Percentiles rank a stretch among this genome's conserved stretches.
phyloP scores from a whole-genome alignment of 805 yeast genomes.

The Starmerella powellii region DNA sequence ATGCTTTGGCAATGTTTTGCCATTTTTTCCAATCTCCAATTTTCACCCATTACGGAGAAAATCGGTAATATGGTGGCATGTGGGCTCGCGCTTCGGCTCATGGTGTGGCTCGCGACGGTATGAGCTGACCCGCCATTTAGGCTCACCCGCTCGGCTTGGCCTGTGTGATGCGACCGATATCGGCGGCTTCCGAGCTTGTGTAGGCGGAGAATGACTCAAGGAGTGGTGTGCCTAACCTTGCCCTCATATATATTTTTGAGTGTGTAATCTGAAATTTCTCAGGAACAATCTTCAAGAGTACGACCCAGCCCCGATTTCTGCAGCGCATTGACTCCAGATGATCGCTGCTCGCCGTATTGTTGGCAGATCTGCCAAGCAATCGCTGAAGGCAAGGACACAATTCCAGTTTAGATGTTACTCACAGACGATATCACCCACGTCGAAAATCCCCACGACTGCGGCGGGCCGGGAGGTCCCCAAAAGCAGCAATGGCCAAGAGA shows the following conservation, averaged over 20 bases:
- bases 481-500: constrained; percentile 5
- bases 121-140: no score
- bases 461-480: constrained; percentile 13
- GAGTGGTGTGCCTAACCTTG: background rate
- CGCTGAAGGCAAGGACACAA: background rate
- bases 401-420: constrained; percentile 1
- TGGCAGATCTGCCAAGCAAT: constrained; percentile 1
- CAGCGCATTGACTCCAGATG: background rate
- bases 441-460: constrained; percentile 8
- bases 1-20: no score
- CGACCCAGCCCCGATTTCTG: background rate
- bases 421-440: constrained; percentile 19
- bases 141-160: no score
- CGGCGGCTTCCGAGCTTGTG: no score
- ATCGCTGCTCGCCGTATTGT: background rate
- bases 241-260: background rate
- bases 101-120: no score
- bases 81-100: no score
- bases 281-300: background rate
- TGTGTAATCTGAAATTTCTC: constrained; percentile 3
- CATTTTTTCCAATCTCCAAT: no score
- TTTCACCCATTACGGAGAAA: no score
- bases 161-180: no score
- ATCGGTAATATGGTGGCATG: no score
- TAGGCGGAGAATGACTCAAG: constrained; percentile 1